Evolutionary conservation across 176 grass and related monocot genomes (phyloP).

Genomic region (Carex myosuroides): DNA sequence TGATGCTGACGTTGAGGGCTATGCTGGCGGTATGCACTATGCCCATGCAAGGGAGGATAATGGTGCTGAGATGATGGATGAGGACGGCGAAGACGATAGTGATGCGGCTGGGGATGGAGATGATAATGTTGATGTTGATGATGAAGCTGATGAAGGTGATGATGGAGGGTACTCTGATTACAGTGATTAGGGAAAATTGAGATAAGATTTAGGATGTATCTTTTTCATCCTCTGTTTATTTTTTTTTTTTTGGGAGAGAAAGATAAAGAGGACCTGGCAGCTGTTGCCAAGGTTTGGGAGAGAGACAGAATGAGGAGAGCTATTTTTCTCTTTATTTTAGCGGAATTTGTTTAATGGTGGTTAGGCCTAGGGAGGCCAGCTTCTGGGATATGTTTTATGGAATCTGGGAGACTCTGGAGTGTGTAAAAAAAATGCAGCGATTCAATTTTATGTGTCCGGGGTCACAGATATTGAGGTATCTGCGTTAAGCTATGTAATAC

Average conservation of each 20-base stretch:
- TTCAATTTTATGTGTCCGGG: neutral
- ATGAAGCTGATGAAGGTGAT: constrained; percentile 9
- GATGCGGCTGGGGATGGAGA: constrained; percentile 5
- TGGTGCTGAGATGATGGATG: constrained; percentile 34
- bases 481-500: neutral
- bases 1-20: constrained; percentile 44
- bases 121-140: neutral
- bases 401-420: neutral
- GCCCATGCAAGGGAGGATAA: constrained; percentile 32
- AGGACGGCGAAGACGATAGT: constrained; percentile 17
- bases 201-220: neutral
- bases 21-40: constrained; percentile 29
- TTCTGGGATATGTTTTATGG: neutral
- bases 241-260: neutral
- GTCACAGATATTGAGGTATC: neutral
- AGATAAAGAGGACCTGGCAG: neutral
- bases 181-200: constrained; percentile 24
- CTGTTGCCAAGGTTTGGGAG: neutral
- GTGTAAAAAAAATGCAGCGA: neutral
- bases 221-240: neutral
- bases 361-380: neutral
- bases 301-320: neutral
- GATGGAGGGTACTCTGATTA: constrained; percentile 33
- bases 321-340: neutral
- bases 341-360: neutral